These are phyloP conservation scores for Podospora didyma DNA, from an alignment of 495 filamentous ascomycete species.

Conservation along the genomic window DNA sequence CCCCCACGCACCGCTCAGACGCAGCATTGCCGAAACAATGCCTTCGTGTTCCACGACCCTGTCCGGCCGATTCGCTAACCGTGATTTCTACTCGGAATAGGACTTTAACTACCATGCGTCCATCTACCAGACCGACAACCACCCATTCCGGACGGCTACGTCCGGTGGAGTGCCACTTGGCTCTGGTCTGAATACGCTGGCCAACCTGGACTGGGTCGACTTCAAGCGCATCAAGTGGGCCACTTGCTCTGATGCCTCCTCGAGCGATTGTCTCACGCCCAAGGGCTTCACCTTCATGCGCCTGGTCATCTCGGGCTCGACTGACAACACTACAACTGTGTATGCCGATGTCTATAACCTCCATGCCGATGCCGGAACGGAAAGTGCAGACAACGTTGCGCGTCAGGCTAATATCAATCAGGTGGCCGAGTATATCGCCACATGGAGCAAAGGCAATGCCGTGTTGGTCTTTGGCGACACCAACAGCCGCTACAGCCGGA, in stretches of 20 bases:
- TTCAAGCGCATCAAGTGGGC: slow-evolving; percentile 56
- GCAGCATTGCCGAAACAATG: not conserved
- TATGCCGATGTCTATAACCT: slow-evolving; percentile 60
- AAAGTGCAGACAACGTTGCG: slow-evolving; percentile 43
- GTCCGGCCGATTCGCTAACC: not conserved
- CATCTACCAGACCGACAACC: slow-evolving; percentile 51
- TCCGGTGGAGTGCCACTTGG: slow-evolving; percentile 59
- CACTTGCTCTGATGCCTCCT: slow-evolving; percentile 50
- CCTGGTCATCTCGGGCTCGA: slow-evolving; percentile 13
- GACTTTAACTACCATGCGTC: slow-evolving; percentile 64
- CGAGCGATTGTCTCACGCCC: slow-evolving; percentile 57
- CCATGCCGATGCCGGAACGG: slow-evolving; percentile 57
- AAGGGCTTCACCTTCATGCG: slow-evolving; percentile 65
- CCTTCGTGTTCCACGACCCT: not conserved
- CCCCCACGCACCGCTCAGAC: not conserved
- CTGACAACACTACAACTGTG: slow-evolving; percentile 22
- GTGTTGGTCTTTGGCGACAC: slow-evolving; percentile 58
- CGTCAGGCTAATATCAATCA: slow-evolving; percentile 54
- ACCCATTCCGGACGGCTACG: slow-evolving; percentile 56
- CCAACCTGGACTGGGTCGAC: slow-evolving; percentile 51
- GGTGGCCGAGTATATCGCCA: slow-evolving; percentile 49
- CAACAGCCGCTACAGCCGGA: slow-evolving; percentile 55
- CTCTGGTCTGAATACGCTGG: slow-evolving; percentile 57
- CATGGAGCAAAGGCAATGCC: slow-evolving; percentile 50
- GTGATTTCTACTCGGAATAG: slow-evolving; percentile 14